A percentile compares a stretch with the other conserved stretches of the same genome.
These are phyloP conservation scores for Fraxinus platypoda DNA, from an alignment of 305 asterid genomes.

Conservation along the genomic window DNA sequence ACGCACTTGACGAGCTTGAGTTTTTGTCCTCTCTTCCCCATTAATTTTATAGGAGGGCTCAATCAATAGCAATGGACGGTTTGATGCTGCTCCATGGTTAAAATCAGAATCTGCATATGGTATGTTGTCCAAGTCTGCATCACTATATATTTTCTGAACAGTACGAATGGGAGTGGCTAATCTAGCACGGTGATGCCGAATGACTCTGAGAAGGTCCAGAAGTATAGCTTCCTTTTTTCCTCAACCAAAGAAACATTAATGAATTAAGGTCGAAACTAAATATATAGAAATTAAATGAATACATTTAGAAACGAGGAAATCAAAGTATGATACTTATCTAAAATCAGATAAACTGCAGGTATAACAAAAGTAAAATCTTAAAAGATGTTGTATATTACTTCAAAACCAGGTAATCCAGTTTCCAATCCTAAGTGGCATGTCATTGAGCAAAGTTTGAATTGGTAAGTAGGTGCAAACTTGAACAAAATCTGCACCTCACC, in stretches of 20 bases:
- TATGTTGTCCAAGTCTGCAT: slow-evolving; percentile 60
- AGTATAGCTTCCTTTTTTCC: slow-evolving; percentile 70
- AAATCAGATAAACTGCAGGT: neutral
- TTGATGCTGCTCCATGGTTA: slow-evolving; percentile 45
- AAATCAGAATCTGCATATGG: slow-evolving; percentile 62
- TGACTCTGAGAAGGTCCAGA: slow-evolving; percentile 83
- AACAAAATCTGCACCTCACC: neutral
- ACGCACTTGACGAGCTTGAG: slow-evolving; percentile 42
- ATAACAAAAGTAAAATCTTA: neutral
- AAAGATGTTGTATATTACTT: neutral
- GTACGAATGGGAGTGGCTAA: slow-evolving; percentile 98
- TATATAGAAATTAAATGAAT: slow-evolving; percentile 6
- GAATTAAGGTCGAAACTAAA: slow-evolving; percentile 11
- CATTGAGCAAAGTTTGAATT: neutral
- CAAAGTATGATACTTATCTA: neutral
- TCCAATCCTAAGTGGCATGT: neutral
- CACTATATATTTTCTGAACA: slow-evolving; percentile 61
- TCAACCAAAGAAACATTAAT: slow-evolving; percentile 6
- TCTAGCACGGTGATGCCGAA: slow-evolving; percentile 90
- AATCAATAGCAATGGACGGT: slow-evolving; percentile 50
- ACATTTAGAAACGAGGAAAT: neutral
- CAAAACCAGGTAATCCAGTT: neutral
- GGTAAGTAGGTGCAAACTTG: neutral
- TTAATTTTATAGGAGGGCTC: slow-evolving; percentile 75
- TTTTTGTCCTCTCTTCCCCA: slow-evolving; percentile 64